Evolutionary conservation across 176 grass and related monocot genomes (phyloP).

Genomic region (Leersia perrieri): DNA sequence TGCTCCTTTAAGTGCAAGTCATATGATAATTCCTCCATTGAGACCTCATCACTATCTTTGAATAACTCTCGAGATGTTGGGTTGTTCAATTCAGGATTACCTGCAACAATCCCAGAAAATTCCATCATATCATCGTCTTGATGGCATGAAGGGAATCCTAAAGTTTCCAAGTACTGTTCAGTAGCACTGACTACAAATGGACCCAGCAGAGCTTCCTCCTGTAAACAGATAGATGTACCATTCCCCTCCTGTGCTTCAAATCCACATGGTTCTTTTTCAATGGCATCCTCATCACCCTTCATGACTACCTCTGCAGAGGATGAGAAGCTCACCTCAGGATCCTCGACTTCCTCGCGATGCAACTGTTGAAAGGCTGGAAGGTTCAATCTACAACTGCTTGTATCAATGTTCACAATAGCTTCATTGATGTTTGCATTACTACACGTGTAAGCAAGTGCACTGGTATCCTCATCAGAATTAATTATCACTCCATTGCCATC

Average conservation of each 20-base stretch:
- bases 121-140: background rate
- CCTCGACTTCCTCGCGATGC: background rate
- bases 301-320: background rate
- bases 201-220: slow-evolving; percentile 11
- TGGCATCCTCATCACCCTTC: background rate
- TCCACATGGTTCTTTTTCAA: background rate
- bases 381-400: slow-evolving; percentile 2
- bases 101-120: background rate
- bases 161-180: slow-evolving; percentile 11
- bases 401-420: background rate
- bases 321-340: slow-evolving; percentile 1
- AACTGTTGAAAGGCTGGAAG: background rate
- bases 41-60: background rate
- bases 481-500: background rate
- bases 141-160: slow-evolving; percentile 20
- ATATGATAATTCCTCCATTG: background rate
- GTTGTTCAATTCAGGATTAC: slow-evolving; percentile 4
- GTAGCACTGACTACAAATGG: background rate
- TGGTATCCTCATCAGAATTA: slow-evolving; percentile 1
- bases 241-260: background rate
- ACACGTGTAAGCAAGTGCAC: background rate
- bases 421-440: background rate
- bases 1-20: background rate
- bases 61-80: background rate
- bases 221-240: background rate